Base-by-base conservation (phyloP, 768 basidiomycete genomes). In the Rubroboletus satanas region DNA sequence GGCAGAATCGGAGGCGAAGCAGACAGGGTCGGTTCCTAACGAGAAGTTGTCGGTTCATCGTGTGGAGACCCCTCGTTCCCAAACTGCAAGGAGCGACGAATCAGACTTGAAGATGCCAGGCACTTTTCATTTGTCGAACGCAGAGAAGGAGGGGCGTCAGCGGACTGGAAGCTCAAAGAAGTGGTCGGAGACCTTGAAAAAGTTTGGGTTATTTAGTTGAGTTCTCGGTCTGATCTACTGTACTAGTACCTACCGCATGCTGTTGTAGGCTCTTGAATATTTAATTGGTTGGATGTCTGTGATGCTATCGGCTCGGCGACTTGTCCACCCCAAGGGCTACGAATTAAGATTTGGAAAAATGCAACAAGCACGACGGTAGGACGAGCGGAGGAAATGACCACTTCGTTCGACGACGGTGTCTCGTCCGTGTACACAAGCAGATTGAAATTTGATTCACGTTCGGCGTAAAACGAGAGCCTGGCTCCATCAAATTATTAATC, bases 81-180 rank as follows among this genome's bases (percentile, higher is more conserved):
- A 55, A 35, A 43, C 41, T 2, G 55, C 46, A 21, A 31, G 29
- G 35, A 66, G 72, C 37, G 64, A 70, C 28, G 72, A 74, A 28
- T 53, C 66, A 21, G 72, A 74, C 35, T 57, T 73, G 52, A 62
- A 48, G 51, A 83, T 84, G 69, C 83, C 83, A 2, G 83, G 83
- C 10, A 78, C 79, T 31, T 82, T 83, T 57, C 72, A 76, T 54
- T 38, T 67, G 7, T 54, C 65, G 28, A 43, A 45, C 35, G 42
- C 7, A 15, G 59, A 61, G 38, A 44, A 39, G 52, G 54, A 54
- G 26, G 28, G 29, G 18, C 18, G 2, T 15, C 54, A 15, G 9
- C 35, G 51, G 37, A 7, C 33, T 11, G 51, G 28, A 3, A 46
- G 36, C 32, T 56, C 57, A 31, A 58, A 29, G 36, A 58, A 31